Evolutionary conservation across 2,329 filamentous ascomycete genomes (phyloP), one percentile per base, ranked within the genome.

Genomic region (Chaetomiaceae sp.): DNA sequence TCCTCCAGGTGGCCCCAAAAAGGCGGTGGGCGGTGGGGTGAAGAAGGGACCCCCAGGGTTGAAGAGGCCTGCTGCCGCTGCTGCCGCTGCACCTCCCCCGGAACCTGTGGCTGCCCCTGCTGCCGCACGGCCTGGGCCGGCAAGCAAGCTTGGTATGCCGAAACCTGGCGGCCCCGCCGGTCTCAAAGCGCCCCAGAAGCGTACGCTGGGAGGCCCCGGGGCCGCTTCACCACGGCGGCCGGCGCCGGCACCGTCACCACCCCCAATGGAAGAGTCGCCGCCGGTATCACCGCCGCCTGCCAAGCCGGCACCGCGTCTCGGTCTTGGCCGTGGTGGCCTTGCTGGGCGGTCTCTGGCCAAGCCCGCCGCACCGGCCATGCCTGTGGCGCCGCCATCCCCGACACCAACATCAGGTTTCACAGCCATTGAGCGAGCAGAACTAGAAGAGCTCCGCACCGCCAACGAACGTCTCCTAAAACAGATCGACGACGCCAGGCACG

Each of bases 281-380:
- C 66, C 71, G 6, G 63, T 72, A 6, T 66, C 71, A 5, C 70
- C 72, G 12, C 70, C 74, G 2, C 35, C 48, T n/a, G 74, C 81
- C n/a, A 77, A 81, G 2, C 73, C 79, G 2, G 76, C 77, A 48
- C 77, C 82, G 5, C 85, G 85, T 43, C 71, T 84, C 20, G 85
- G 83, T 0, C 72, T 87, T 23, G 83, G 82, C n/a, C 79, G 87
- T 33, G 91, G 89, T 33, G 89, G 93, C 21, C 82, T 97, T 34
- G 88, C 92, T 13, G 87, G 86, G 7, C 83, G 93, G 19, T 91
- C 93, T 0, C 77, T 99, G 12, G 84, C 86, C 13, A 95, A 93
- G 66, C 87, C 89, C 34, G 66, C 74, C 14, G 73, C 78, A 13
- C 70, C 78, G 2, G 68, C 77, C 2, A 67, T 72, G 5, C 69